These are phyloP conservation scores for Magnaporthales sp. DNA, from an alignment of 2,329 filamentous ascomycete genomes.

Conservation along the genomic window DNA sequence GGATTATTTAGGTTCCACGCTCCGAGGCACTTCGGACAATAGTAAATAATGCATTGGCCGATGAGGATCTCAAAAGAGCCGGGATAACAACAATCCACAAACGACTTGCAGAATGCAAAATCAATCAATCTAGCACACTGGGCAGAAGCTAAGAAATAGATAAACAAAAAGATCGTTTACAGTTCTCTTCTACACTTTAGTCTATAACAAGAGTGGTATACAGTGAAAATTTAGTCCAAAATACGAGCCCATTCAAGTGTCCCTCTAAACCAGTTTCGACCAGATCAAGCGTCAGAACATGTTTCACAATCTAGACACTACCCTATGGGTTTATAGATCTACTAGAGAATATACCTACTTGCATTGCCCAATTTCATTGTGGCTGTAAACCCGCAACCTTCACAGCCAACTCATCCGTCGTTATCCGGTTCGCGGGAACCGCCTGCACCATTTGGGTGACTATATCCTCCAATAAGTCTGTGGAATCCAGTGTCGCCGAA, in stretches of 20 bases:
- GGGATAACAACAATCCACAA: background rate
- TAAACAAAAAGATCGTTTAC: too few relatives aligned
- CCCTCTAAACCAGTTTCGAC: background rate
- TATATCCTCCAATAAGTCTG: background rate
- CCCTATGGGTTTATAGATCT: too few relatives aligned
- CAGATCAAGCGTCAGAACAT: background rate
- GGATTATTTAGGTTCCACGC: too few relatives aligned
- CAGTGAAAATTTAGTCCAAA: background rate
- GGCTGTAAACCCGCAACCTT: background rate
- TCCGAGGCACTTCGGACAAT: too few relatives aligned
- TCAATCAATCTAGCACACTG: too few relatives aligned
- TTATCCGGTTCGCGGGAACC: background rate
- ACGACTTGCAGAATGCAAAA: background rate
- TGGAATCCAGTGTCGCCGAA: background rate
- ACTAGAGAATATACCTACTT: background rate
- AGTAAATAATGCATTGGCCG: too few relatives aligned
- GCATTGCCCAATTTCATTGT: background rate
- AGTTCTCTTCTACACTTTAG: too few relatives aligned
- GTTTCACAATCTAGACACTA: background rate
- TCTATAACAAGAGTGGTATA: too few relatives aligned
- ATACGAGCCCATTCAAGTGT: background rate
- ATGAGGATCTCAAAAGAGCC: background rate
- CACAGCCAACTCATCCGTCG: background rate
- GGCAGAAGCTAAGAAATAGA: too few relatives aligned
- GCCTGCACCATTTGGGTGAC: background rate